phyloP scores from a whole-genome alignment of 1,284 basidiomycete genomes.

The Schizopora paradoxa region DNA sequence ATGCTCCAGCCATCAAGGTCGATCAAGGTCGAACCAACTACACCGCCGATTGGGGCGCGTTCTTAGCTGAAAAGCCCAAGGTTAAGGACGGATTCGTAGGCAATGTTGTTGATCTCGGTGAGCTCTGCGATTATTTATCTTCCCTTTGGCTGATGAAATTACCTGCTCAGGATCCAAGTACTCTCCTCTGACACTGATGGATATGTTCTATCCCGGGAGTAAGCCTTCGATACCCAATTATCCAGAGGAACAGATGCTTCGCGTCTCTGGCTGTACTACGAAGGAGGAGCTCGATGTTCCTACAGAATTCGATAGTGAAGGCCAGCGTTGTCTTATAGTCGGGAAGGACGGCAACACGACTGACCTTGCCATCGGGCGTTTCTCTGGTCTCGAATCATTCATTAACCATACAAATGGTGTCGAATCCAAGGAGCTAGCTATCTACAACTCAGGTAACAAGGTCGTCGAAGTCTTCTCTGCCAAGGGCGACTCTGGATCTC shows the following conservation, averaged over 20 bases:
- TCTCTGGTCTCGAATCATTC: slow-evolving; percentile 20
- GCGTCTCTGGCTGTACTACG: slow-evolving; percentile 26
- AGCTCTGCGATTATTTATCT: slow-evolving; percentile 27
- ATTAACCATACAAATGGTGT: slow-evolving; percentile 16
- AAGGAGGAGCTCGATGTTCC: slow-evolving; percentile 21
- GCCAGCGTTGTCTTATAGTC: slow-evolving; percentile 19
- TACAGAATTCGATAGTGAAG: slow-evolving; percentile 20
- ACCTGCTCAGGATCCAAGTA: slow-evolving; percentile 27
- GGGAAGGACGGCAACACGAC: slow-evolving; percentile 23
- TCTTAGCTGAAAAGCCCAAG: slow-evolving; percentile 27
- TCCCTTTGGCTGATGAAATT: slow-evolving; percentile 26
- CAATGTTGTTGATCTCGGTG: slow-evolving; percentile 37
- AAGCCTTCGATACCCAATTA: slow-evolving; percentile 27
- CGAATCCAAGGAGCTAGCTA: slow-evolving; percentile 21
- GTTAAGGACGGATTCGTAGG: slow-evolving; percentile 31
- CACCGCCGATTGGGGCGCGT: slow-evolving; percentile 29
- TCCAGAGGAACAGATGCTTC: slow-evolving; percentile 27
- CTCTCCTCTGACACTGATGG: slow-evolving; percentile 20
- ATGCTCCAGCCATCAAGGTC: slow-evolving; percentile 25
- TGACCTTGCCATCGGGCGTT: slow-evolving; percentile 21
- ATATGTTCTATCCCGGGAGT: slow-evolving; percentile 26
- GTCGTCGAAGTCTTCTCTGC: slow-evolving; percentile 20
- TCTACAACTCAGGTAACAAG: slow-evolving; percentile 19
- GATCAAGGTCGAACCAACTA: slow-evolving; percentile 22
- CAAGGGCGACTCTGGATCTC: slow-evolving; percentile 25